Conservation (phyloP, 1,284 basidiomycete species). For the Omphalotus olearius region DNA sequence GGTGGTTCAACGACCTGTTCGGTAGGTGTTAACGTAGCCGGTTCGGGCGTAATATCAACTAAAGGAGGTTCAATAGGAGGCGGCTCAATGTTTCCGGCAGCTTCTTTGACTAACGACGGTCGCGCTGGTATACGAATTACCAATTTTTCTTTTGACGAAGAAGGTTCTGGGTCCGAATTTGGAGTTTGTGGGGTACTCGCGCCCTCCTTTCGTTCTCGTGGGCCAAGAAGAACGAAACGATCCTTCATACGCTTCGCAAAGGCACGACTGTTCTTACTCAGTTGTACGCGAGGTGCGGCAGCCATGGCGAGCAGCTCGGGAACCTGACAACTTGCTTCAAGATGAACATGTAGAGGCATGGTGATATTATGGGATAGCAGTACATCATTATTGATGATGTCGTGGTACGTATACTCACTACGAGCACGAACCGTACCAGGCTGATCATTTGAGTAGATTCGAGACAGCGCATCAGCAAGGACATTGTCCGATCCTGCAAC, state of each 20-base stretch:
- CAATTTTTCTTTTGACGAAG: background rate
- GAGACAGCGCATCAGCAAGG: conserved; percentile 15
- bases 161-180: background rate
- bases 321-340: background rate
- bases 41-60: too few species aligned
- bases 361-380: background rate
- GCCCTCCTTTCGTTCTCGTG: conserved; percentile 13
- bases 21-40: too few species aligned
- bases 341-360: background rate
- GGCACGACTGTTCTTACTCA: background rate
- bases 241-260: background rate
- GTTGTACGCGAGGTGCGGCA: background rate
- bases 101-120: too few species aligned
- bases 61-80: too few species aligned
- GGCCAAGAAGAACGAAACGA: background rate
- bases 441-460: conserved; percentile 19
- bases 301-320: conserved; percentile 6
- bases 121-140: too few species aligned
- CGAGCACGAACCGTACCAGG: conserved; percentile 18
- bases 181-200: background rate
- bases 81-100: too few species aligned
- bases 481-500: conserved; percentile 15
- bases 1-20: background rate
- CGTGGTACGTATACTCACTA: conserved; percentile 14
- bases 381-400: background rate